Evolutionary conservation across 768 basidiomycete species (phyloP).

Genomic region (Chalciporus pseudorubinellus): DNA sequence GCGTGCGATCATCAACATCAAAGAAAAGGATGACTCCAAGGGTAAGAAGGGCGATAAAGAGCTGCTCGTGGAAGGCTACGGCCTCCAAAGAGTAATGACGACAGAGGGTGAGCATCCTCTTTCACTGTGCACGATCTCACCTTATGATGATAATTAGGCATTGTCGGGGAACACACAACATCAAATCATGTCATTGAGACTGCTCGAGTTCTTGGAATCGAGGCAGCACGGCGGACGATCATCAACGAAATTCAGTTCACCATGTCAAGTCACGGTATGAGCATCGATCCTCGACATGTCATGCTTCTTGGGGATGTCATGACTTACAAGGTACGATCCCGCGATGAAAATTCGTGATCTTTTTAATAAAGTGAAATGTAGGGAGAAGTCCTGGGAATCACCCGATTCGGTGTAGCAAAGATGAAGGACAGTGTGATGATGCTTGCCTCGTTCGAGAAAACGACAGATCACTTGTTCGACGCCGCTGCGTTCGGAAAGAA

Average conservation of each 20-base stretch:
- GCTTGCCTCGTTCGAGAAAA: constrained; percentile 99
- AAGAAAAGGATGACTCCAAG: constrained; percentile 75
- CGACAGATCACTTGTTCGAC: constrained; percentile 98
- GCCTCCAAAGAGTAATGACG: constrained; percentile 93
- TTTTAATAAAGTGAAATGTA: constrained; percentile 28
- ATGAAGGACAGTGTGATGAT: constrained; percentile 99
- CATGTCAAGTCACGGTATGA: constrained; percentile 97
- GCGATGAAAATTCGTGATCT: background rate
- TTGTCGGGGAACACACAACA: constrained; percentile 87
- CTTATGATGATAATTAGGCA: constrained; percentile 51
- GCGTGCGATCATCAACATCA: constrained; percentile 94
- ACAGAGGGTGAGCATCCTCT: constrained; percentile 69
- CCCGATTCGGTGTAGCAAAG: constrained; percentile 97
- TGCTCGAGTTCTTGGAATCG: constrained; percentile 93
- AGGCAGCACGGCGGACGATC: constrained; percentile 91
- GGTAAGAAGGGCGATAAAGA: constrained; percentile 89
- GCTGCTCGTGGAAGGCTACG: constrained; percentile 95
- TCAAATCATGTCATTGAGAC: constrained; percentile 99
- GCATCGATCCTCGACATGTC: constrained; percentile 96
- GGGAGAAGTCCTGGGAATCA: constrained; percentile 98
- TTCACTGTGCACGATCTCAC: background rate
- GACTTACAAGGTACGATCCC: constrained; percentile 79
- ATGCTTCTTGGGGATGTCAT: constrained; percentile 99
- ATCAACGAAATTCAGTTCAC: constrained; percentile 97
- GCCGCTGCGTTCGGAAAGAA: constrained; percentile 95